These are phyloP conservation scores for Blastobotrys arbuscula DNA, from an alignment of 1,139 yeast genomes.

Conservation along the genomic window DNA sequence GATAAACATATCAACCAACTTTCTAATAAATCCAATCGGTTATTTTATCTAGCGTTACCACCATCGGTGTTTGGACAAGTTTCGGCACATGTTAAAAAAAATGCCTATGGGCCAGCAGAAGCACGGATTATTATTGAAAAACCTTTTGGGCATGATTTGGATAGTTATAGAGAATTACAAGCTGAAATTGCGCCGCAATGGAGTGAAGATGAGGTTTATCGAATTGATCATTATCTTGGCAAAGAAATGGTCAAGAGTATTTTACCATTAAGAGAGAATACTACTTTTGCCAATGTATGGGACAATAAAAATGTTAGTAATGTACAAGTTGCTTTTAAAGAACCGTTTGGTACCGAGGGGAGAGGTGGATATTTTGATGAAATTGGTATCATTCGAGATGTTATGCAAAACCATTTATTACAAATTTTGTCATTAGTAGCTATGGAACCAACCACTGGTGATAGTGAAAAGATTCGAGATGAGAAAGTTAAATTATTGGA, in stretches of 20 bases:
- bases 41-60: conserved; percentile 91
- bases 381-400: conserved; percentile 95
- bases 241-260: conserved; percentile 97
- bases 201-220: conserved; percentile 83
- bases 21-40: conserved; percentile 53
- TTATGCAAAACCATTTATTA: conserved; percentile 93
- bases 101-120: conserved; percentile 59
- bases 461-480: conserved; percentile 91
- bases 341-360: conserved; percentile 96
- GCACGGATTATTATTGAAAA: conserved; percentile 89
- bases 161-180: conserved; percentile 72
- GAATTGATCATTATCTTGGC: conserved; percentile 96
- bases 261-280: conserved; percentile 81
- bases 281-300: conserved; percentile 81
- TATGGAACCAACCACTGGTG: conserved; percentile 92
- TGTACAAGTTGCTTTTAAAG: conserved; percentile 89
- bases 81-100: conserved; percentile 63
- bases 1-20: conserved; percentile 50
- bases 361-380: conserved; percentile 96
- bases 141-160: conserved; percentile 94
- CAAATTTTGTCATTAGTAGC: conserved; percentile 89
- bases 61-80: conserved; percentile 86
- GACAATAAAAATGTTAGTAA: conserved; percentile 68
- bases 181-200: conserved; percentile 74
- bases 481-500: conserved; percentile 91